Base-by-base conservation (phyloP, 176 grass and related monocot genomes). In the Tillandsia fasciculata region DNA sequence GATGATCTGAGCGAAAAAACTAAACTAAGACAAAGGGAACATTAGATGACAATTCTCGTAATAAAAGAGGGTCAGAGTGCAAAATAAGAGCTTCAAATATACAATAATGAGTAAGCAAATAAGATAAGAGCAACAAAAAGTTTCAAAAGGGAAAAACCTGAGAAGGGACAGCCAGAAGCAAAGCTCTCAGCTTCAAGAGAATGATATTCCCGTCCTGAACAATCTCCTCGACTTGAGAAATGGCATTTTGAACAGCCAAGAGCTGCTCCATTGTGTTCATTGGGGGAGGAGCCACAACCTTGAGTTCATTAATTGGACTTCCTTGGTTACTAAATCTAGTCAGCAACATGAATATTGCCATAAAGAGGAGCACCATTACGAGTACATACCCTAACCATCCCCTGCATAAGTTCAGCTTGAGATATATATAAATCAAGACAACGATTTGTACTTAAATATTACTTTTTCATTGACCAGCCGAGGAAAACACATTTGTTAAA, bases 221-320 rank as follows among this genome's bases (percentile, higher is more conserved):
- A 61, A 97, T 80, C 71, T 92, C 83, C 78, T 97, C 93, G 48
- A 92, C 76, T 88, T 97, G 85, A 51, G 89, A 92, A 82, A 97
- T 90, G 53, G 81, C 93, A 81, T 87, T 97, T 78, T 97, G 93
- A 68, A 97, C 93, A 65, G 93, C 89, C 76, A 92, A 82, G 52
- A 97, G 83, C 84, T 97, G 93, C 73, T 97, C 93, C 93, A 97
- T 81, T 27, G 86, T 92, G 79, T 85, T 97, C 89, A 92, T 82
- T 70, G 86, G 66, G 64, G 86, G 84, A 80, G 93, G 93, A 67
- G 84, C 85, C 72, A 71, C 74, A 64, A 97, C 93, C 75, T 92
- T 97, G 64, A 97, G 18, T 71, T 83, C 83, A 70, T 69, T 64
- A 71, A 97, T 83, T 66, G 79, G 80, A 61, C 76, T 84, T 76